Base-by-base conservation (phyloP, 495 filamentous ascomycete genomes). In the Lasiosphaeria hispida region DNA sequence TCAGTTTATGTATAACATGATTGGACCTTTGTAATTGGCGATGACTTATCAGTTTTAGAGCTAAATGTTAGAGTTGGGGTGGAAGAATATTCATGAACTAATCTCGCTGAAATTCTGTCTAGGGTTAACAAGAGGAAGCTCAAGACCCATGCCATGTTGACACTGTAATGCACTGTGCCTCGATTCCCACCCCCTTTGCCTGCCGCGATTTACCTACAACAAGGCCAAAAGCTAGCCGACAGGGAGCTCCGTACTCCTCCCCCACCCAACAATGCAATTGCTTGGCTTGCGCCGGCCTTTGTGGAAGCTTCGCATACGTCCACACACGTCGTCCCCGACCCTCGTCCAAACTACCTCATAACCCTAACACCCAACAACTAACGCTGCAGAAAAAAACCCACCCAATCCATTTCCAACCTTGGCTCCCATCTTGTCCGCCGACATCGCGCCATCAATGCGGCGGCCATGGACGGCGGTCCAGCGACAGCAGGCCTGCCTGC, bases 381-480 rank as follows among this genome's bases (percentile, higher is more conserved):
- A 18, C 43, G 15, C 23, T 30, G 23, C 23, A 30, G 23, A 30
- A 30, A 30, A 2, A 2, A 30, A 30, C 23, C 5, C 23, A 5
- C 5, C 3, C 15, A 13, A 8, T 10, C 7, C 35, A 38, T 35
- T 53, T 55, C 30, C 33, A 47, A 15, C 11, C 9, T n/a, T 34
- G 39, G 17, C 9, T 40, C 11, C 58, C 37, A 38, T 36, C n/a
- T 23, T 38, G 30, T 36, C 39, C 14, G 47, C n/a, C 47, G 43
- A 23, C 39, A 11, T 34, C 37, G 23, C 23, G 45, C 13, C 53
- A 53, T 52, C 57, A 18, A 63, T 60, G 51, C 53, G 40, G 35
- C 61, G 17, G 57, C 50, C 61, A 67, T 67, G 60, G 52, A 45
- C 41, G 10, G 23, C 41, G 10, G 23, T 33, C 37, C 60, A 47